phyloP scores from a whole-genome alignment of 2,329 filamentous ascomycete genomes.

The Aspergillus hiratsukae region DNA sequence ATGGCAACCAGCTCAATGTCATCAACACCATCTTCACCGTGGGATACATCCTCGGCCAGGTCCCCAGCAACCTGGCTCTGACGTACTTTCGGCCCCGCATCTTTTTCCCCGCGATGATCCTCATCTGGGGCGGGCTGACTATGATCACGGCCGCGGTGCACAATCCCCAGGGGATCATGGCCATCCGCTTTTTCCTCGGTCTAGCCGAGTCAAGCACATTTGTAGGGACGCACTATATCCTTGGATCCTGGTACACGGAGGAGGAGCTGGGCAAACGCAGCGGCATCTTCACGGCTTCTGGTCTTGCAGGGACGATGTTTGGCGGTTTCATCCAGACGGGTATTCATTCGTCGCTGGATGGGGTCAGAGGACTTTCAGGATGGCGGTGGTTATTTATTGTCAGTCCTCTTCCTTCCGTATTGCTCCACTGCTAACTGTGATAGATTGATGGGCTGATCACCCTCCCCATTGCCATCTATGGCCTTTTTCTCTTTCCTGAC shows the following conservation, averaged over 20 bases:
- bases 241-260: slow-evolving; percentile 43
- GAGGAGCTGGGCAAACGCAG: slow-evolving; percentile 36
- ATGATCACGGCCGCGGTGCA: slow-evolving; percentile 29
- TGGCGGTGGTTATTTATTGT: slow-evolving; percentile 39
- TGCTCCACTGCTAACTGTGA: neutral
- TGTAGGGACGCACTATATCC: slow-evolving; percentile 34
- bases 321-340: slow-evolving; percentile 34
- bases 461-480: slow-evolving; percentile 41
- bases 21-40: slow-evolving; percentile 24
- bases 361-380: slow-evolving; percentile 23
- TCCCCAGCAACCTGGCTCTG: slow-evolving; percentile 23
- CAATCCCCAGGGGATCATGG: slow-evolving; percentile 29
- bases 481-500: slow-evolving; percentile 40
- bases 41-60: slow-evolving; percentile 21
- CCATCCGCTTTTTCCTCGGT: slow-evolving; percentile 37
- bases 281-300: slow-evolving; percentile 32
- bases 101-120: slow-evolving; percentile 26
- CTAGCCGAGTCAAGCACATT: slow-evolving; percentile 30
- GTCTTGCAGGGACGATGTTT: slow-evolving; percentile 35
- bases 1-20: slow-evolving; percentile 26
- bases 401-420: neutral
- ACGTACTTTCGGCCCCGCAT: slow-evolving; percentile 23
- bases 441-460: slow-evolving; percentile 39
- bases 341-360: slow-evolving; percentile 28
- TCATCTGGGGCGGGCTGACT: slow-evolving; percentile 29